phyloP scores from a whole-genome alignment of 163 green algal species.

The Coccomyxa subellipsoidea region DNA sequence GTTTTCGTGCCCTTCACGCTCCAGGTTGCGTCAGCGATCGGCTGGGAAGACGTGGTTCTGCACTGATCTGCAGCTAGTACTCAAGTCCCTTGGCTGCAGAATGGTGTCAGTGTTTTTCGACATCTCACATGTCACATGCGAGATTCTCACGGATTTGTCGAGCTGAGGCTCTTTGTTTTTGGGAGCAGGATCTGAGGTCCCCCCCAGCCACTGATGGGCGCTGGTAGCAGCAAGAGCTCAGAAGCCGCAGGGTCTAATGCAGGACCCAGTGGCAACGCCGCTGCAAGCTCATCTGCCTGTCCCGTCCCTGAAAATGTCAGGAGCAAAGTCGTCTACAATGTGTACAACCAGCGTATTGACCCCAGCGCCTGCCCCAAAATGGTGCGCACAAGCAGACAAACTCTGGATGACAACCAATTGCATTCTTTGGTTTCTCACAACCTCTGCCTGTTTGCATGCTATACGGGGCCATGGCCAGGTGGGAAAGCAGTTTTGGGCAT shows the following conservation, averaged over 20 bases:
- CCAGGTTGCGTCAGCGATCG: too few species aligned
- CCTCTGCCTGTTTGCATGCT: too few species aligned
- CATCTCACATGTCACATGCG: too few species aligned
- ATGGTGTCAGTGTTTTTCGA: too few species aligned
- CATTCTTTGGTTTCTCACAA: too few species aligned
- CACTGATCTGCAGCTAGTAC: too few species aligned
- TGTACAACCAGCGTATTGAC: slow-evolving; percentile 86
- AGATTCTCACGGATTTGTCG: too few species aligned
- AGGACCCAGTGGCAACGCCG: neutral
- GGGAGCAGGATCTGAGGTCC: neutral
- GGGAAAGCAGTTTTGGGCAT: neutral
- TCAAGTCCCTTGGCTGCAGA: too few species aligned
- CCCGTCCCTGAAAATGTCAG: slow-evolving; percentile 6
- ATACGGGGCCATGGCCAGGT: too few species aligned
- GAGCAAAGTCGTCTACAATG: slow-evolving; percentile 79
- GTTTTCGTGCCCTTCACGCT: too few species aligned
- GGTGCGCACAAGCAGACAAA: neutral
- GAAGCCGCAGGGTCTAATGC: neutral
- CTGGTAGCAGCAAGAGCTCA: neutral
- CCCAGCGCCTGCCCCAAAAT: neutral
- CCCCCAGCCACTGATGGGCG: neutral
- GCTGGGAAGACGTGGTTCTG: too few species aligned
- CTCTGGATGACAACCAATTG: neutral
- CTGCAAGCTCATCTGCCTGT: neutral
- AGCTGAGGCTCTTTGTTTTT: neutral